A percentile compares a stretch with the other conserved stretches of the same genome.
These are phyloP conservation scores for Carex scoparia DNA, from an alignment of 176 grass and related monocot genomes.

Conservation along the genomic window DNA sequence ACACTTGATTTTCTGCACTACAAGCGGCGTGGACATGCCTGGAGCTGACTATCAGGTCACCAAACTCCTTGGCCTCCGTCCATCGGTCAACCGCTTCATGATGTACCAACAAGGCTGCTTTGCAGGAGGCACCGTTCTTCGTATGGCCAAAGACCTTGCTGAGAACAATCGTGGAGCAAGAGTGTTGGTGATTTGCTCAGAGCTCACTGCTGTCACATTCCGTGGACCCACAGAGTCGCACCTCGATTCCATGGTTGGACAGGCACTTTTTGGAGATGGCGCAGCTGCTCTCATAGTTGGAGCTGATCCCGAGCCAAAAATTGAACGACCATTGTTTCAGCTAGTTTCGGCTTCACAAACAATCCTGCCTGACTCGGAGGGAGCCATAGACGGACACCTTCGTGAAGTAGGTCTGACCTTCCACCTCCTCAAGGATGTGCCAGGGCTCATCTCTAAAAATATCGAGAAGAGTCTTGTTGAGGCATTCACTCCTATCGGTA, in stretches of 20 bases:
- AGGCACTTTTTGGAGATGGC: too few relatives aligned
- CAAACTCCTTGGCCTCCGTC: constrained; percentile 14
- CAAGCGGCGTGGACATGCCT: constrained; percentile 18
- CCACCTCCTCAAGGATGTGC: too few relatives aligned
- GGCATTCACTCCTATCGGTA: constrained; percentile 15
- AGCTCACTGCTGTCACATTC: constrained; percentile 3
- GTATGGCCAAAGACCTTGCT: constrained; percentile 19
- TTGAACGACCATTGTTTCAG: too few relatives aligned
- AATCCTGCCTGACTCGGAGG: too few relatives aligned
- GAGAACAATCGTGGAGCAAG: constrained; percentile 13
- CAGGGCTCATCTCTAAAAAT: too few relatives aligned
- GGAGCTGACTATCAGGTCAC: constrained; percentile 22
- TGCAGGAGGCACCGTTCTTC: constrained; percentile 14
- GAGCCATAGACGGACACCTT: too few relatives aligned
- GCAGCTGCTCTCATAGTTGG: too few relatives aligned
- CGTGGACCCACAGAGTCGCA: constrained; percentile 9
- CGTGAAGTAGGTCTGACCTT: too few relatives aligned
- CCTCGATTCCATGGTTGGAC: constrained; percentile 12
- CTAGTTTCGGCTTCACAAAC: too few relatives aligned
- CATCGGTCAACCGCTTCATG: constrained; percentile 16
- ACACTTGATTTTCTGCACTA: constrained; percentile 22
- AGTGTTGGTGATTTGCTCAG: constrained; percentile 20
- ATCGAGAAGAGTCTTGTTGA: constrained; percentile 1
- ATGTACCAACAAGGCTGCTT: constrained; percentile 26
- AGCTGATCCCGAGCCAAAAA: too few relatives aligned